Conservation (phyloP, 108 stramenopile species). For the Seminavis robusta region DNA sequence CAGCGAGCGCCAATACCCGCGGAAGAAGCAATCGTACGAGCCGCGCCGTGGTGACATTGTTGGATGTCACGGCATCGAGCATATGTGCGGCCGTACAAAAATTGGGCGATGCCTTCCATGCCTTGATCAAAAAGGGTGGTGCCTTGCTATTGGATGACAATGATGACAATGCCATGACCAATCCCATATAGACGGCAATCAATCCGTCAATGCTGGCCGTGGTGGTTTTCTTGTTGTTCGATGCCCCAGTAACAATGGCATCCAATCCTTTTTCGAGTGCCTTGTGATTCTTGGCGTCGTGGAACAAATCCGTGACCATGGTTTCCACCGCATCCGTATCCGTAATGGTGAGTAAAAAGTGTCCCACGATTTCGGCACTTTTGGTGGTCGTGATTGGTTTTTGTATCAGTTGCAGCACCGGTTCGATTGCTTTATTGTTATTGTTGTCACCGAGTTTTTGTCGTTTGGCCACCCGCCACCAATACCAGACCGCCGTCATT, state of each 20-base stretch:
- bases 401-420: conserved; percentile 41
- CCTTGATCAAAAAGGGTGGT: conserved; percentile 41
- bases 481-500: conserved; percentile 38
- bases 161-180: conserved; percentile 30
- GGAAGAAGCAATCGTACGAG: conserved; percentile 54
- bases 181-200: conserved; percentile 48
- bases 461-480: conserved; percentile 56
- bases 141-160: conserved; percentile 13
- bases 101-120: conserved; percentile 52
- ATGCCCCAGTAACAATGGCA: conserved; percentile 48
- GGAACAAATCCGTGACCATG: conserved; percentile 48
- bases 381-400: conserved; percentile 46
- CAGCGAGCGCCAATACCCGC: conserved; percentile 54
- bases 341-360: conserved; percentile 16
- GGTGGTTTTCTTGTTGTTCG: conserved; percentile 58
- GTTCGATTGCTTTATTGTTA: conserved; percentile 25
- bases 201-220: conserved; percentile 63
- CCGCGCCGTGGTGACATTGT: conserved; percentile 12
- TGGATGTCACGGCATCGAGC: conserved; percentile 38
- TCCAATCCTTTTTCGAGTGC: conserved; percentile 59
- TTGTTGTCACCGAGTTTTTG: conserved; percentile 9
- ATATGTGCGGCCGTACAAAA: conserved; percentile 32
- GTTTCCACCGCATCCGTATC: conserved; percentile 37
- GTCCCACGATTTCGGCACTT: conserved; percentile 29
- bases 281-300: conserved; percentile 26